Base-by-base conservation (phyloP, 1,284 basidiomycete genomes). In the Hemileia vastatrix region DNA sequence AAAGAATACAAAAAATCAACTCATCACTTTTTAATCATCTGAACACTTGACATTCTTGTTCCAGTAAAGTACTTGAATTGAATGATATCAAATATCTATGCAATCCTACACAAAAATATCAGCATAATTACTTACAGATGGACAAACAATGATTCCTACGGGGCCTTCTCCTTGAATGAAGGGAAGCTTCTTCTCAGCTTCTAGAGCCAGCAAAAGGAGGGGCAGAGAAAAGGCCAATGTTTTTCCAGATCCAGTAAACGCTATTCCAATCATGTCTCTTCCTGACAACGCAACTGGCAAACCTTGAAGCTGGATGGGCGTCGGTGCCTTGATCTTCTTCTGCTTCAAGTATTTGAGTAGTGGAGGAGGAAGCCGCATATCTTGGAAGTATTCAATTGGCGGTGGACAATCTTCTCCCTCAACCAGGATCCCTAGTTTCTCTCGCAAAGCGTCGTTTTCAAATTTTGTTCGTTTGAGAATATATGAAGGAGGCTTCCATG, bases 301-400 rank as follows among this genome's bases (percentile, higher is more conserved):
- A 18, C 95, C 95, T 78, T 98, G 95, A 53, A 96, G 82, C 75
- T 99, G 95, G 71, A 98, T 98, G 1, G 94, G 94, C 0, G 95
- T 93, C 0, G 95, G 95, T 33, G 79, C 81, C 24, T 82, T 81
- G 72, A 99, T 98, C 51, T 88, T 86, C 66, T 92, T 90, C 36
- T 83, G 81, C 73, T 84, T 85, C 51, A 99, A 81, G 75, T 88
- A 86, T 61, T 86, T 83, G 33, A 98, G 79, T 23, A 98, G 83
- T 5, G 86, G 82, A 36, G 83, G 81, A 1, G 94, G 95, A 6
- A 99, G 84, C 80, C 96, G 97, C 95, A 99, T 99, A 76, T 98
- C 95, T 85, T 90, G 66, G 21, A 98, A 98, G 69, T 88, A 84
- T 65, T 90, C 85, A 60, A 97, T 95, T 1, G 93, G 89, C 19